Evolutionary conservation across 305 asterid species (phyloP).

Genomic region (Fraxinus floribunda): DNA sequence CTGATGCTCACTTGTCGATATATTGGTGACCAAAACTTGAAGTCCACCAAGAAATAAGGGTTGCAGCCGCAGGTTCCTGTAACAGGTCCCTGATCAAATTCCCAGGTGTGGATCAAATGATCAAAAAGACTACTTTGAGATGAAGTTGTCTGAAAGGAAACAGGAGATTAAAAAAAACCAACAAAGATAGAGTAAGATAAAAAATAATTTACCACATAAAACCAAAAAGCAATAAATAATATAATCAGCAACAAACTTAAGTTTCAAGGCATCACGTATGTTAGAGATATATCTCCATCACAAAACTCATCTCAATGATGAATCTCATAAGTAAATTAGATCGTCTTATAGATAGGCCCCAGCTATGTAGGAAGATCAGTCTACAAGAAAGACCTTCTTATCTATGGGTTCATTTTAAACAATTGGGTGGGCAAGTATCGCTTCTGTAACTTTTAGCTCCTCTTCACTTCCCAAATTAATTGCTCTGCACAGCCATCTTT

Average conservation of each 20-base stretch:
- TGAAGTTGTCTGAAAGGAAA: slow-evolving; percentile 51
- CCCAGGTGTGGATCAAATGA: slow-evolving; percentile 87
- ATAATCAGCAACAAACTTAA: neutral
- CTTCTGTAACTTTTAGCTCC: neutral
- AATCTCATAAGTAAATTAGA: neutral
- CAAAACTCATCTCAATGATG: neutral
- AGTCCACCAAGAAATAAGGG: slow-evolving; percentile 81
- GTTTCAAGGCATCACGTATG: neutral
- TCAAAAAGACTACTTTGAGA: slow-evolving; percentile 70
- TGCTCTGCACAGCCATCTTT: neutral
- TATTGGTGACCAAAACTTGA: slow-evolving; percentile 81
- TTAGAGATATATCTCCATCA: too few relatives aligned
- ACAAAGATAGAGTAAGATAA: neutral
- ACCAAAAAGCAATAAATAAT: neutral
- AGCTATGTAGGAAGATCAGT: neutral
- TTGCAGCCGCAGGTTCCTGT: slow-evolving; percentile 88
- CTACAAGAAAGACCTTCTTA: neutral
- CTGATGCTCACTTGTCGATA: slow-evolving; percentile 62
- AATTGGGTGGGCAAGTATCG: neutral
- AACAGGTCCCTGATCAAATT: slow-evolving; percentile 82
- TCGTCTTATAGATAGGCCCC: neutral
- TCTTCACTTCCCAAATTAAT: neutral
- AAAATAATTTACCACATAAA: neutral
- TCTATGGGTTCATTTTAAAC: neutral
- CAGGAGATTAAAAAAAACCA: slow-evolving; percentile 13